A percentile compares a stretch with the other conserved stretches of the same genome.
Conservation (phyloP, 2,329 filamentous ascomycete genomes). For the Colletotrichum sp. region DNA sequence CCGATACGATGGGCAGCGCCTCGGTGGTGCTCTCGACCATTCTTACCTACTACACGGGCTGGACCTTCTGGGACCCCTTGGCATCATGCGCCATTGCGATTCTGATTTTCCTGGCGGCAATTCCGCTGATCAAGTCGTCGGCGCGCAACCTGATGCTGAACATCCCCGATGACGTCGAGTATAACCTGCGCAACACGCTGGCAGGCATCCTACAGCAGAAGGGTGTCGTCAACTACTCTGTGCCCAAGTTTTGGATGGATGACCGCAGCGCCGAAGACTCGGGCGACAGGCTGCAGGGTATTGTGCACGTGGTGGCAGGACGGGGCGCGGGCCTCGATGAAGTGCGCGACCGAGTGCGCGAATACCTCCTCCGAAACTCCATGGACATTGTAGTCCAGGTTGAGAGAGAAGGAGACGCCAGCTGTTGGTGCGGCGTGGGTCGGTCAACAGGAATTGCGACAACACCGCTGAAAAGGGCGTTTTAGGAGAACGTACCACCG, state of each 20-base stretch:
- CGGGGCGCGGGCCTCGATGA: constrained; percentile 79
- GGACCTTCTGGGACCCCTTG: constrained; percentile 93
- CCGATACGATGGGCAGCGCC: constrained; percentile 91
- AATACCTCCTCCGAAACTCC: constrained; percentile 72
- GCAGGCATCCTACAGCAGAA: constrained; percentile 82
- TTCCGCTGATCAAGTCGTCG: constrained; percentile 85
- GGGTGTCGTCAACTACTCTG: constrained; percentile 85
- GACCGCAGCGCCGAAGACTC: constrained; percentile 51
- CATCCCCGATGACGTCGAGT: constrained; percentile 84
- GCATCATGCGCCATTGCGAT: constrained; percentile 93
- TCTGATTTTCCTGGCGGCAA: constrained; percentile 89
- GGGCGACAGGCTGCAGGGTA: constrained; percentile 70
- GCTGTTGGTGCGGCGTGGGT: constrained; percentile 62
- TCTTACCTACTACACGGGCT: constrained; percentile 85
- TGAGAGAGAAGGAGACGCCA: constrained; percentile 78
- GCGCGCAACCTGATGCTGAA: constrained; percentile 85
- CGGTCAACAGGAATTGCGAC: constrained; percentile 31
- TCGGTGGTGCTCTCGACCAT: constrained; percentile 93
- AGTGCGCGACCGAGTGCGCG: constrained; percentile 76
- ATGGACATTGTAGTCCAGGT: constrained; percentile 89
- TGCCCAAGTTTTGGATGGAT: constrained; percentile 92
- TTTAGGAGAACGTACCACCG: constrained; percentile 27
- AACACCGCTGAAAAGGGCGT: constrained; percentile 35
- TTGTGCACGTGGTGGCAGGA: constrained; percentile 84
- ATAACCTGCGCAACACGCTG: constrained; percentile 83